These are phyloP conservation scores for Trypanosoma theileri DNA, from an alignment of 208 protist genomes.

Conservation along the genomic window DNA sequence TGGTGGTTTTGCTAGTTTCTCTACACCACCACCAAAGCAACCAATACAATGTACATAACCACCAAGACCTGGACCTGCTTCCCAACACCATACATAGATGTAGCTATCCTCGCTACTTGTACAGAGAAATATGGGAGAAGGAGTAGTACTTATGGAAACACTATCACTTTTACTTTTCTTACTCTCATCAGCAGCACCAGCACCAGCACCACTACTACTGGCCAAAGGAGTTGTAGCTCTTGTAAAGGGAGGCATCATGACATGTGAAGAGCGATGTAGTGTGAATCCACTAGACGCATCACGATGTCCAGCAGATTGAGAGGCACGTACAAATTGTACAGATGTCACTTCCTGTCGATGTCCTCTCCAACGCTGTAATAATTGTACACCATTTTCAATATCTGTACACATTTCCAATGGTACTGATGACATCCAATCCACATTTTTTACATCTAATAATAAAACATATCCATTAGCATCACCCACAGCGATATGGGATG, in stretches of 20 bases:
- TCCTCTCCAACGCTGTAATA: conserved; percentile 76
- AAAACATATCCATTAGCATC: conserved; percentile 61
- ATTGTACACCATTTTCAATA: conserved; percentile 30
- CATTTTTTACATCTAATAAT: conserved; percentile 51
- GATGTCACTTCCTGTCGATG: conserved; percentile 55
- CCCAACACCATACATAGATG: conserved; percentile 57
- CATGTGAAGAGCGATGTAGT: conserved; percentile 4
- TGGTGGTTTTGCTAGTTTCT: conserved; percentile 30
- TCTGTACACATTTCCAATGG: conserved; percentile 25
- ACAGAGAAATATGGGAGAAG: conserved; percentile 33
- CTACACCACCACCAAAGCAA: conserved; percentile 49
- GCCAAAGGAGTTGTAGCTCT: too few relatives aligned
- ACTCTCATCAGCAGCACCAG: too few relatives aligned
- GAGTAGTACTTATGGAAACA: neutral
- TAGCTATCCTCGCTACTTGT: conserved; percentile 57
- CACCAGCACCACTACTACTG: too few relatives aligned
- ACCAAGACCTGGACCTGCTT: conserved; percentile 10
- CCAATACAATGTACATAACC: conserved; percentile 51
- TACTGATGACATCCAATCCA: conserved; percentile 16
- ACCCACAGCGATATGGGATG: conserved; percentile 43
- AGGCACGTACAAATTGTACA: conserved; percentile 35
- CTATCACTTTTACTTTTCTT: neutral
- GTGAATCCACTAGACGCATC: neutral
- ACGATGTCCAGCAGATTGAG: neutral
- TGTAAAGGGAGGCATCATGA: neutral